Base-by-base conservation (phyloP, 345 rosid genomes). In the Eucalyptus microcorys region DNA sequence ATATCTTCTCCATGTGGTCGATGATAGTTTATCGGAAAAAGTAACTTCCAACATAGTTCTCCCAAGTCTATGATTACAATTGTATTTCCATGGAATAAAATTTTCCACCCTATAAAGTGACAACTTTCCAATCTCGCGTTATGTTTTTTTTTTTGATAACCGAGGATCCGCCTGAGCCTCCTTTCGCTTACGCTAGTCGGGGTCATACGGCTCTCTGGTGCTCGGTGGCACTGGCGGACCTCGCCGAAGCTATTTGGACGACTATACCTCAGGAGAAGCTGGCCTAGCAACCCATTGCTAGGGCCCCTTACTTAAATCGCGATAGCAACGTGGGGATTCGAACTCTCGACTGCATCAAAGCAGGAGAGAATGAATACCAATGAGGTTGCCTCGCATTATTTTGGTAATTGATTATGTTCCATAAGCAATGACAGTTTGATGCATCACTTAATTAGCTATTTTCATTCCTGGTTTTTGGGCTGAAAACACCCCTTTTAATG, bases 271-370 rank as follows among this genome's bases (percentile, higher is more conserved):
- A 7, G 0, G 16, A 7, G 7, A 49, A 49, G 7, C 1, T 49
- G 0, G 52, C 52, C 16, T 1, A 49, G 1, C 3, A 49, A 49
- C 17, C 3, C 3, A 49, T 0, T 0, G 1, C 3, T 0, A 15
- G 0, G 0, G 19, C 1, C 7, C 3, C 19, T 49, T 19, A 15
- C 52, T 49, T 15, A 49, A 49, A 49, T 49, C 0, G 19, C 1
- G 19, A 15, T 49, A 49, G 19, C 0, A 49, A 49, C 1, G 19
- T 0, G 7, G 3, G 19, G 52, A 49, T 49, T 49, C 1, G 7
- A 49, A 49, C 7, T 49, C 19, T 49, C 3, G 7, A 49, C 0
- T 1, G 19, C 19, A 49, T 49, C 19, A 15, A 49, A 49, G 19
- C 7, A 49, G 3, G 19, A 49, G 52, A 49, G 52, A 49, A 49